phyloP scores from a whole-genome alignment of 1,139 yeast species.

The Yamadazyma diddensiae region DNA sequence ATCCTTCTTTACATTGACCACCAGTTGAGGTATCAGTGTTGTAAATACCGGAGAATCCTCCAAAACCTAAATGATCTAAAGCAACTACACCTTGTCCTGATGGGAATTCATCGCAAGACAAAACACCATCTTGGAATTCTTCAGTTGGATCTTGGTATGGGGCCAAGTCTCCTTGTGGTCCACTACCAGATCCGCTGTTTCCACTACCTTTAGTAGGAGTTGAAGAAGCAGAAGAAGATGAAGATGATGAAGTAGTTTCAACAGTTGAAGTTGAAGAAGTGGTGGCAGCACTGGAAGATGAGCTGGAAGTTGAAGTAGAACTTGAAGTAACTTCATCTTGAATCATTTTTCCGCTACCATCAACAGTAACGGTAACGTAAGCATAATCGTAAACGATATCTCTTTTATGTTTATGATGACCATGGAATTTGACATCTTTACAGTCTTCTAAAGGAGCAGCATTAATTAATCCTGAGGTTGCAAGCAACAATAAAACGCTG shows the following conservation, averaged over 20 bases:
- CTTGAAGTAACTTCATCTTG: slow-evolving; percentile 16
- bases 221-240: slow-evolving; percentile 13
- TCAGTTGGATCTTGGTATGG: slow-evolving; percentile 50
- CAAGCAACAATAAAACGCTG: slow-evolving; percentile 11
- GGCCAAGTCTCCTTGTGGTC: slow-evolving; percentile 52
- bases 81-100: slow-evolving; percentile 73
- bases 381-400: slow-evolving; percentile 81
- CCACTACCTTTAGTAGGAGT: slow-evolving; percentile 2
- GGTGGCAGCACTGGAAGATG: slow-evolving; percentile 11
- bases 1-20: slow-evolving; percentile 66
- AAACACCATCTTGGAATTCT: slow-evolving; percentile 60
- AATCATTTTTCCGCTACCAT: slow-evolving; percentile 57
- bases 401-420: slow-evolving; percentile 58
- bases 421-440: slow-evolving; percentile 18
- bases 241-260: slow-evolving; percentile 18
- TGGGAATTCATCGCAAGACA: slow-evolving; percentile 60
- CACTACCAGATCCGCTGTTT: slow-evolving; percentile 27
- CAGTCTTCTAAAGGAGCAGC: slow-evolving; percentile 33
- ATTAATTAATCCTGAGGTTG: slow-evolving; percentile 22
- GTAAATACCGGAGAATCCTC: slow-evolving; percentile 76
- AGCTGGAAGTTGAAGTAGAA: slow-evolving; percentile 16
- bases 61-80: slow-evolving; percentile 54
- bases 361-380: slow-evolving; percentile 72
- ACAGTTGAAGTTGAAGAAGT: slow-evolving; percentile 13
- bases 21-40: slow-evolving; percentile 63